A percentile compares a stretch with the other conserved stretches of the same genome.
Conservation (phyloP, 2,329 filamentous ascomycete genomes). For the Verticillium albo-atrum region DNA sequence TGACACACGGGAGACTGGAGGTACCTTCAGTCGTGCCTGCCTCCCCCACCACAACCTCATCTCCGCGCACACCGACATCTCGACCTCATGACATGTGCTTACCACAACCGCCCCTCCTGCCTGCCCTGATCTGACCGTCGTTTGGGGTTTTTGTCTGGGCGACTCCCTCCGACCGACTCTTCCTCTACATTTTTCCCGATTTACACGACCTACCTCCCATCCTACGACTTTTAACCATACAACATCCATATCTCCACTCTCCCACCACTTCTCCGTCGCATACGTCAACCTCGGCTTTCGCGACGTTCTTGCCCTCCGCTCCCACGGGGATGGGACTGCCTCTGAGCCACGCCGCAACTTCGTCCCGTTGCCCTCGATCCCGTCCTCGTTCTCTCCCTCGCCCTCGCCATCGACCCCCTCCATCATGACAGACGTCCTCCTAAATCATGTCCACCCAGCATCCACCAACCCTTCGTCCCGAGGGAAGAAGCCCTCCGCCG, state of each 20-base stretch:
- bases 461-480: not conserved
- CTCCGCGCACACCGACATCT: not conserved
- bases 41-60: not conserved
- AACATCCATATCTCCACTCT: not conserved
- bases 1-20: not conserved
- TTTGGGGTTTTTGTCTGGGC: not conserved
- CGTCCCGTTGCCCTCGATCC: not conserved
- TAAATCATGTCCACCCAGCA: conserved; percentile 8
- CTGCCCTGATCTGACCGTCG: not conserved
- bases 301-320: not conserved
- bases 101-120: not conserved
- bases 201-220: not conserved
- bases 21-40: not conserved
- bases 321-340: not conserved
- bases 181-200: too few relatives aligned
- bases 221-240: not conserved
- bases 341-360: not conserved
- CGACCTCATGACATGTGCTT: not conserved
- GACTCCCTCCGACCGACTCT: too few relatives aligned
- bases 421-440: conserved; percentile 13
- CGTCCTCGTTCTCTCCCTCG: not conserved
- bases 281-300: not conserved
- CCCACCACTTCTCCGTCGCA: too few relatives aligned
- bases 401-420: not conserved
- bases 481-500: conserved; percentile 1